These are phyloP conservation scores for Spathaspora hagerdaliae DNA, from an alignment of 805 yeast genomes.

Conservation along the genomic window DNA sequence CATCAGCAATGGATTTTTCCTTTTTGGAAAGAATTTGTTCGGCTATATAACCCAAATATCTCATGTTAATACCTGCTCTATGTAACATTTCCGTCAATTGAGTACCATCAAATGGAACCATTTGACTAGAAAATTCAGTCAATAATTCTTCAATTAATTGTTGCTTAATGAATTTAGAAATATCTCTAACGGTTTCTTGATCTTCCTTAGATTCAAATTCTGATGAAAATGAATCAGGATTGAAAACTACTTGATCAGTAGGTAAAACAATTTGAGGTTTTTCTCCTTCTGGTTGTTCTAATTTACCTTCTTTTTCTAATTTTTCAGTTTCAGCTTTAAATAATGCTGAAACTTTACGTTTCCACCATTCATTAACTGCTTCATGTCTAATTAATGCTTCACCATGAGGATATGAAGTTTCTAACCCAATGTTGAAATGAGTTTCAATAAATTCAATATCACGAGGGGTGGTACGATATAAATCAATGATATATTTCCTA, in stretches of 20 bases:
- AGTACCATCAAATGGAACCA: slow-evolving; percentile 76
- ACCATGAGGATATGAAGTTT: slow-evolving; percentile 70
- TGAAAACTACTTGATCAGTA: slow-evolving; percentile 53
- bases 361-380: slow-evolving; percentile 90
- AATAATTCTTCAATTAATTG: slow-evolving; percentile 62
- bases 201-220: slow-evolving; percentile 46
- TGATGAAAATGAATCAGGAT: slow-evolving; percentile 69
- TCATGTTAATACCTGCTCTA: slow-evolving; percentile 77
- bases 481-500: slow-evolving; percentile 77
- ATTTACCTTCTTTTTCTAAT: slow-evolving; percentile 33
- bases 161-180: slow-evolving; percentile 59
- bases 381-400: slow-evolving; percentile 79
- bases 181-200: slow-evolving; percentile 60
- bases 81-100: slow-evolving; percentile 72
- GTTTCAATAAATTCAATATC: slow-evolving; percentile 73
- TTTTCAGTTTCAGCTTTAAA: slow-evolving; percentile 49
- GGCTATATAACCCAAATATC: slow-evolving; percentile 75
- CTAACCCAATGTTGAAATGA: slow-evolving; percentile 33
- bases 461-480: slow-evolving; percentile 78
- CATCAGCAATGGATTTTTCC: slow-evolving; percentile 13
- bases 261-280: slow-evolving; percentile 52
- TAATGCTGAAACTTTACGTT: slow-evolving; percentile 53
- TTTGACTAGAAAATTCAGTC: slow-evolving; percentile 48
- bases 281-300: slow-evolving; percentile 23
- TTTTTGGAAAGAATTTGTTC: slow-evolving; percentile 21